Evolutionary conservation across 2,329 filamentous ascomycete species (phyloP).

Genomic region (Ascochyta lentis): DNA sequence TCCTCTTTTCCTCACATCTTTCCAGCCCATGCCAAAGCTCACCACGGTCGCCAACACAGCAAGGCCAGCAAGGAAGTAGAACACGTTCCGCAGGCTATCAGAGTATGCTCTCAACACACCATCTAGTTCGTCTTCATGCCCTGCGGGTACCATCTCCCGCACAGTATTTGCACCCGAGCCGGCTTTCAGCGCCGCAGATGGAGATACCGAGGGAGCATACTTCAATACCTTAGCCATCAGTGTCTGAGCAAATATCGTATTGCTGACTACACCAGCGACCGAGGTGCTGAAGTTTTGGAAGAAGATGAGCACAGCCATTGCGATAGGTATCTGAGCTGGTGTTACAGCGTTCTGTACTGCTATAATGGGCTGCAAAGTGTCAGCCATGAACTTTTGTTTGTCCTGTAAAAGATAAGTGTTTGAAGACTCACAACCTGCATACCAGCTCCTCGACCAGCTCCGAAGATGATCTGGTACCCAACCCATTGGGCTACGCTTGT

Average conservation of each 20-base stretch:
- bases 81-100: constrained; percentile 33
- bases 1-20: constrained; percentile 26
- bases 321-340: constrained; percentile 36
- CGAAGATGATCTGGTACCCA: constrained; percentile 37
- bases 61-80: constrained; percentile 30
- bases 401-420: background rate
- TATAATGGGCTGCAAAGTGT: constrained; percentile 28
- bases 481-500: constrained; percentile 41
- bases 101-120: constrained; percentile 34
- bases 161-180: constrained; percentile 35
- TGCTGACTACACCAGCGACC: constrained; percentile 39
- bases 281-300: constrained; percentile 45
- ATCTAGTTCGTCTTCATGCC: constrained; percentile 22
- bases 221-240: constrained; percentile 19
- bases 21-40: constrained; percentile 35
- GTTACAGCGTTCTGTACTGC: constrained; percentile 43
- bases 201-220: constrained; percentile 35
- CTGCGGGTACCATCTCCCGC: constrained; percentile 23
- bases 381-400: background rate
- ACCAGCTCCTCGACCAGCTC: constrained; percentile 32
- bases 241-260: constrained; percentile 36
- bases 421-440: constrained; percentile 30
- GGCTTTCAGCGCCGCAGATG: constrained; percentile 29
- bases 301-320: constrained; percentile 46
- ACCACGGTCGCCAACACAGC: constrained; percentile 17